Conservation (phyloP, 1,284 basidiomycete genomes). For the Vanrija pseudolonga region DNA sequence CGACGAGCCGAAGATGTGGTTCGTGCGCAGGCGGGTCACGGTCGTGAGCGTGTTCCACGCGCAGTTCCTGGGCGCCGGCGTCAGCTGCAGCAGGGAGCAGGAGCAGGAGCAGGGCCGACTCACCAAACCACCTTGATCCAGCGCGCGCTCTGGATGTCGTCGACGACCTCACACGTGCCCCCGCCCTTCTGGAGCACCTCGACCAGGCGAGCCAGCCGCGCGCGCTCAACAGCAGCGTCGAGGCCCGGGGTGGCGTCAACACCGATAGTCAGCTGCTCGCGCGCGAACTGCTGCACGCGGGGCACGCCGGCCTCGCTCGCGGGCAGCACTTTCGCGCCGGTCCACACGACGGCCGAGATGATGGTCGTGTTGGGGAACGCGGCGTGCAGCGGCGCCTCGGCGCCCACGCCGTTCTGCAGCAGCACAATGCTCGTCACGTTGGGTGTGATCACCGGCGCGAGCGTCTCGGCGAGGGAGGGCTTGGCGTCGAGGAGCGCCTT, state of each 20-base stretch:
- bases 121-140: slow-evolving; percentile 54
- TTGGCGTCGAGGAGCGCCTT: slow-evolving; percentile 47
- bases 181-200: slow-evolving; percentile 40
- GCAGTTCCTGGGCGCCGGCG: slow-evolving; percentile 34
- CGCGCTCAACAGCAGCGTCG: slow-evolving; percentile 29
- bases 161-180: slow-evolving; percentile 40
- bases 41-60: slow-evolving; percentile 47
- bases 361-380: slow-evolving; percentile 50
- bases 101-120: slow-evolving; percentile 1
- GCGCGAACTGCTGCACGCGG: slow-evolving; percentile 43
- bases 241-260: slow-evolving; percentile 35
- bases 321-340: slow-evolving; percentile 44
- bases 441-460: slow-evolving; percentile 36
- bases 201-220: slow-evolving; percentile 39
- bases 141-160: slow-evolving; percentile 52
- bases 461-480: slow-evolving; percentile 43
- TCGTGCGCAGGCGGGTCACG: slow-evolving; percentile 40
- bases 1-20: slow-evolving; percentile 42
- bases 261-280: slow-evolving; percentile 48
- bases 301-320: slow-evolving; percentile 20
- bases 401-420: slow-evolving; percentile 54
- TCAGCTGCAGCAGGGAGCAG: not conserved
- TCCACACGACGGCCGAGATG: slow-evolving; percentile 53
- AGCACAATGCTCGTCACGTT: slow-evolving; percentile 50
- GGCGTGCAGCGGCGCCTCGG: slow-evolving; percentile 50